Conservation (phyloP, 225 moss, liverwort and hornwort genomes). For the Anthoceros angustus region DNA sequence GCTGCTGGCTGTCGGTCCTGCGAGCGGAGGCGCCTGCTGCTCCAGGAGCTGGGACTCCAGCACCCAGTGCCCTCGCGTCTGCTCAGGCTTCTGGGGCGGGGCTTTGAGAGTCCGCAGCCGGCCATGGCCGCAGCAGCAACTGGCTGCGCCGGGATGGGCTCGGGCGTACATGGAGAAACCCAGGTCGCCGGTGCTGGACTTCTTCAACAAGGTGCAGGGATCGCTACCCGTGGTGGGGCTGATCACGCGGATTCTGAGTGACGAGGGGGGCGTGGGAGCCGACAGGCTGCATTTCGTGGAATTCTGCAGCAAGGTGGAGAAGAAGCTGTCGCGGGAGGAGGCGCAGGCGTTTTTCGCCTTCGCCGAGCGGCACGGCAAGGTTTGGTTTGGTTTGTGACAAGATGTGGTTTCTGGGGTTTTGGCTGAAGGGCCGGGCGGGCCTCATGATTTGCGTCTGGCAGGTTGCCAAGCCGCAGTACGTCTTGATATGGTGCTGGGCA, state of each 20-base stretch:
- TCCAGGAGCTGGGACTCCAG: too few relatives aligned
- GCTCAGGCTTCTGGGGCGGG: too few relatives aligned
- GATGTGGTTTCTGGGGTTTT: background rate
- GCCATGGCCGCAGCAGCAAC: too few relatives aligned
- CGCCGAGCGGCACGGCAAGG: conserved; percentile 61
- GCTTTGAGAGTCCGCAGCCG: too few relatives aligned
- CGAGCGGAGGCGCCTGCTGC: too few relatives aligned
- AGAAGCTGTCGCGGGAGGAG: conserved; percentile 31
- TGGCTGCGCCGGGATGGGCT: too few relatives aligned
- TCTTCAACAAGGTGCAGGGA: conserved; percentile 58
- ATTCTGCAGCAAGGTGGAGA: conserved; percentile 70
- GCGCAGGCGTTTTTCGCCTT: conserved; percentile 59
- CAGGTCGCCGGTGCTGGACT: conserved; percentile 40
- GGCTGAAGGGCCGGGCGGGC: background rate
- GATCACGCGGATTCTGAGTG: conserved; percentile 67
- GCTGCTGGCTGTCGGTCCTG: too few relatives aligned
- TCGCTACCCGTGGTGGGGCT: conserved; percentile 65
- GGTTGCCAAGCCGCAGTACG: conserved; percentile 71
- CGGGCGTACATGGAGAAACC: conserved; percentile 53
- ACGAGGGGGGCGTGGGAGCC: conserved; percentile 73
- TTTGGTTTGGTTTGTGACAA: conserved; percentile 9
- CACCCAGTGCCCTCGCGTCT: too few relatives aligned
- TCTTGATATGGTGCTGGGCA: conserved; percentile 95
- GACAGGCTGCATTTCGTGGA: conserved; percentile 78
- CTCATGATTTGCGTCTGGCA: conserved; percentile 13